phyloP scores from a whole-genome alignment of 2,329 filamentous ascomycete species.

The Colletotrichum australisinense region DNA sequence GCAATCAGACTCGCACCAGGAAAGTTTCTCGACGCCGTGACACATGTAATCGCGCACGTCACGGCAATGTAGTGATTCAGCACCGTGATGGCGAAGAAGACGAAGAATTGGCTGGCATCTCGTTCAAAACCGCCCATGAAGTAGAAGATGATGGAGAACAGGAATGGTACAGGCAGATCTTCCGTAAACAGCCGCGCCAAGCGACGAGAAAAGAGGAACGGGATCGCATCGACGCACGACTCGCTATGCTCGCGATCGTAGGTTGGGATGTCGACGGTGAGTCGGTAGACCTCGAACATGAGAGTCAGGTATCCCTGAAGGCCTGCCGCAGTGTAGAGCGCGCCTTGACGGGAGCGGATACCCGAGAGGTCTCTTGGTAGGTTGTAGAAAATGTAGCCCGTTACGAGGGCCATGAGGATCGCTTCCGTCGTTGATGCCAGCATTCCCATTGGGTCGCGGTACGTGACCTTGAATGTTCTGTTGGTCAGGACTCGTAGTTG shows the following conservation, averaged over 20 bases:
- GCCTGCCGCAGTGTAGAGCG: conserved; percentile 76
- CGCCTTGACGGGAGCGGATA: conserved; percentile 79
- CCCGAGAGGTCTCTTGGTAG: conserved; percentile 75
- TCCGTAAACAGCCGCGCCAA: conserved; percentile 77
- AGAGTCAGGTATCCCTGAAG: conserved; percentile 83
- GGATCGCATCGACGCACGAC: conserved; percentile 75
- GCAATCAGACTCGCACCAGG: conserved; percentile 77
- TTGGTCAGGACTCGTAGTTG: conserved; percentile 75
- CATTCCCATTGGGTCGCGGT: conserved; percentile 83
- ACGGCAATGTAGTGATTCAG: conserved; percentile 80
- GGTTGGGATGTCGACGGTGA: conserved; percentile 79
- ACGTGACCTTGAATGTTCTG: conserved; percentile 77
- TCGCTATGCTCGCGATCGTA: conserved; percentile 83
- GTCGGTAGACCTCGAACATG: conserved; percentile 79
- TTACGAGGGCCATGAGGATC: conserved; percentile 76
- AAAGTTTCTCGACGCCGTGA: conserved; percentile 75
- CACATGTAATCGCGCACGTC: conserved; percentile 75
- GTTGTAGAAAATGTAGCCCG: conserved; percentile 78
- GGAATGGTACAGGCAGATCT: conserved; percentile 77
- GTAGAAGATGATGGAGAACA: conserved; percentile 79
- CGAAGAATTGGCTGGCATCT: conserved; percentile 74
- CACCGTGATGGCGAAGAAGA: conserved; percentile 76
- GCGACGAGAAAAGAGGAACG: conserved; percentile 77
- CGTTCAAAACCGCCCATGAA: conserved; percentile 82
- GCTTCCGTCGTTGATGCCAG: conserved; percentile 77